phyloP scores from a whole-genome alignment of 2,329 filamentous ascomycete species.

The Cyphellophora europaea region DNA sequence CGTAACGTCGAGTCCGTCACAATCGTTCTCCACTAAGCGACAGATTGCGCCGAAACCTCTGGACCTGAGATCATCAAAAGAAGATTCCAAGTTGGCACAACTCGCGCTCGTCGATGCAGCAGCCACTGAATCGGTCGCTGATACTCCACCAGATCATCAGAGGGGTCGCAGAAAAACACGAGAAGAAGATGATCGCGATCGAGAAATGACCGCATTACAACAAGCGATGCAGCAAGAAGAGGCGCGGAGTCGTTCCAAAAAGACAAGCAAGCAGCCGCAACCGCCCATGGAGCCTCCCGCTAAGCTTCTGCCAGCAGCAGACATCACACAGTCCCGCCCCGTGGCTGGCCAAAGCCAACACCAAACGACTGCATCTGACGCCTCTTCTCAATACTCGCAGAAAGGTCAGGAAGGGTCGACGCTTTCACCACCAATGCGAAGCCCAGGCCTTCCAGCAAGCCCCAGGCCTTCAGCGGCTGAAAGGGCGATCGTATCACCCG shows the following conservation, averaged over 20 bases:
- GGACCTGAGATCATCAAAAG: conserved; percentile 49
- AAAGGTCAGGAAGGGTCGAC: too few relatives aligned
- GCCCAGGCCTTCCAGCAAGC: conserved; percentile 55
- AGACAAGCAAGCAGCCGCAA: conserved; percentile 33
- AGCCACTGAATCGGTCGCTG: conserved; percentile 9
- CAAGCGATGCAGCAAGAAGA: conserved; percentile 54
- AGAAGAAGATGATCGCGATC: conserved; percentile 74
- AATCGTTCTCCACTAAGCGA: conserved; percentile 51
- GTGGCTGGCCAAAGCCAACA: too few relatives aligned
- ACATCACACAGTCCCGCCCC: neutral
- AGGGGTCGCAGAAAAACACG: conserved; percentile 75
- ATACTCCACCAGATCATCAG: conserved; percentile 13
- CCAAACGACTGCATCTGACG: too few relatives aligned
- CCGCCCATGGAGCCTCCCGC: neutral
- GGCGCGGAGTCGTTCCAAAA: conserved; percentile 63
- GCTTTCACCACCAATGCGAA: conserved; percentile 41
- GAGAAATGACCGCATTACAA: conserved; percentile 50
- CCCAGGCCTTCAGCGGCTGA: conserved; percentile 49
- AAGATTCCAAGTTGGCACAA: conserved; percentile 6
- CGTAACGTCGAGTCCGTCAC: conserved; percentile 38
- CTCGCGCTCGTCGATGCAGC: conserved; percentile 5
- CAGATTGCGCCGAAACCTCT: conserved; percentile 82
- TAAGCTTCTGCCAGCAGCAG: neutral
- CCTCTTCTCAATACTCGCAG: too few relatives aligned
- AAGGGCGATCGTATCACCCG: conserved; percentile 50